phyloP scores from a whole-genome alignment of 2,329 filamentous ascomycete genomes.

The Ophiostoma ips region DNA sequence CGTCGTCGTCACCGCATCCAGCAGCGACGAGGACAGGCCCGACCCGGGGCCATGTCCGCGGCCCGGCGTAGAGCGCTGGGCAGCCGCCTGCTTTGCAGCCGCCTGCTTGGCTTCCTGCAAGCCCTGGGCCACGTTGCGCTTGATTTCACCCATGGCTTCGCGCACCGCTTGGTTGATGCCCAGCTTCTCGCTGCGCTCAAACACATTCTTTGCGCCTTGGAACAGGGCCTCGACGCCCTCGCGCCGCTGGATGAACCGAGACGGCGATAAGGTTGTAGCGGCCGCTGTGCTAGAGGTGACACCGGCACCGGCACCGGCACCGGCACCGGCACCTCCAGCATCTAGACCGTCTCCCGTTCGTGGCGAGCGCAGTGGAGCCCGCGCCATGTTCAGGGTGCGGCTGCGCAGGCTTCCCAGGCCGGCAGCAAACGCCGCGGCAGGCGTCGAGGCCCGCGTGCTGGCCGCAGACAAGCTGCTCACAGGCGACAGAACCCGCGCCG shows the following conservation, averaged over 20 bases:
- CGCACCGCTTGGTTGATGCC: slow-evolving; percentile 69
- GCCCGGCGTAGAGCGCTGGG: background rate
- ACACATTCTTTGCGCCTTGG: slow-evolving; percentile 60
- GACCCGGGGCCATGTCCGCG: background rate
- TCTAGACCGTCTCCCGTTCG: background rate
- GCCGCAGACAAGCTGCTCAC: background rate
- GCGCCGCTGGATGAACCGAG: slow-evolving; percentile 37
- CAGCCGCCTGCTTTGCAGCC: slow-evolving; percentile 16
- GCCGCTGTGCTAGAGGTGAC: background rate
- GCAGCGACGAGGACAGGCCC: background rate
- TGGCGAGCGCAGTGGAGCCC: slow-evolving; percentile 26
- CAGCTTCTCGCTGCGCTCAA: slow-evolving; percentile 60
- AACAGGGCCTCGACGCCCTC: slow-evolving; percentile 56
- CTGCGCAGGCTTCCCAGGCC: slow-evolving; percentile 25
- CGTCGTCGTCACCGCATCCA: too few relatives aligned
- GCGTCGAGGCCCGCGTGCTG: slow-evolving; percentile 14
- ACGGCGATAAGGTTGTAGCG: slow-evolving; percentile 18
- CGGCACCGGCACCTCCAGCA: background rate
- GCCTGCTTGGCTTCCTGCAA: slow-evolving; percentile 42
- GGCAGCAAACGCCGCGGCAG: slow-evolving; percentile 7
- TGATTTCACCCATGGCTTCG: slow-evolving; percentile 69
- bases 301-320: background rate
- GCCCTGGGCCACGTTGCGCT: slow-evolving; percentile 58
- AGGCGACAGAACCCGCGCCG: slow-evolving; percentile 3
- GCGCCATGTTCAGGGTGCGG: slow-evolving; percentile 24